These are phyloP conservation scores for Clonostachys rosea DNA, from an alignment of 2,329 filamentous ascomycete species.

Conservation along the genomic window DNA sequence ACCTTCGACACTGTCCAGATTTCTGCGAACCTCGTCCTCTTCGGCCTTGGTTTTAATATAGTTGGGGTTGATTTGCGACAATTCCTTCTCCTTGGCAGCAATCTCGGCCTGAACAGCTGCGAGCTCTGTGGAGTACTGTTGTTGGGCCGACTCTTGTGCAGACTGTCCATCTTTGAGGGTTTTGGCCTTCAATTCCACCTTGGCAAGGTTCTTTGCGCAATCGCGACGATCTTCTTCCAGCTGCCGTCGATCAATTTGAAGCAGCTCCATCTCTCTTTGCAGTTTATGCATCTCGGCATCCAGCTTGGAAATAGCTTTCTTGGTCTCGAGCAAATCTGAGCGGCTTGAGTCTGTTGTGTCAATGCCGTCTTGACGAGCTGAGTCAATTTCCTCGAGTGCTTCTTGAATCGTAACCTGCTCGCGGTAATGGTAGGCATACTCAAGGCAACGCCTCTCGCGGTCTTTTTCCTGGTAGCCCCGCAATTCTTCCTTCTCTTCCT, in stretches of 20 bases:
- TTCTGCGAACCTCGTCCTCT: slow-evolving; percentile 65
- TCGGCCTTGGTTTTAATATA: slow-evolving; percentile 70
- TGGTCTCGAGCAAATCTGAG: slow-evolving; percentile 69
- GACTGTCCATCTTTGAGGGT: slow-evolving; percentile 79
- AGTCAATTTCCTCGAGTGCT: slow-evolving; percentile 78
- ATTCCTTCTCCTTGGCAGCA: slow-evolving; percentile 68
- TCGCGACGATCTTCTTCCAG: slow-evolving; percentile 88
- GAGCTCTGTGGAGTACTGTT: slow-evolving; percentile 68
- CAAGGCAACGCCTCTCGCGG: slow-evolving; percentile 81
- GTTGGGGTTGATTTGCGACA: slow-evolving; percentile 69
- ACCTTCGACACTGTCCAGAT: slow-evolving; percentile 72
- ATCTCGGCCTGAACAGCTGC: slow-evolving; percentile 71
- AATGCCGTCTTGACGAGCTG: slow-evolving; percentile 73
- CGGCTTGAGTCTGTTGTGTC: slow-evolving; percentile 81
- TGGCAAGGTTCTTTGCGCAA: slow-evolving; percentile 72
- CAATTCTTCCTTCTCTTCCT: slow-evolving; percentile 96
- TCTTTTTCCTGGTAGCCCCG: slow-evolving; percentile 94
- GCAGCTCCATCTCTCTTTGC: slow-evolving; percentile 76
- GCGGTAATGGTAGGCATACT: slow-evolving; percentile 90
- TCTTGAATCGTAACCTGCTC: slow-evolving; percentile 78
- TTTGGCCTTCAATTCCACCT: slow-evolving; percentile 81
- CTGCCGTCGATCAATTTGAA: slow-evolving; percentile 80
- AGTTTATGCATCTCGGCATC: slow-evolving; percentile 76
- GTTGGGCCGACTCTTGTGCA: slow-evolving; percentile 67
- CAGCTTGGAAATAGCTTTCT: slow-evolving; percentile 72